Base-by-base conservation (phyloP, 805 yeast species). In the Saccharomycopsis fermentans region DNA sequence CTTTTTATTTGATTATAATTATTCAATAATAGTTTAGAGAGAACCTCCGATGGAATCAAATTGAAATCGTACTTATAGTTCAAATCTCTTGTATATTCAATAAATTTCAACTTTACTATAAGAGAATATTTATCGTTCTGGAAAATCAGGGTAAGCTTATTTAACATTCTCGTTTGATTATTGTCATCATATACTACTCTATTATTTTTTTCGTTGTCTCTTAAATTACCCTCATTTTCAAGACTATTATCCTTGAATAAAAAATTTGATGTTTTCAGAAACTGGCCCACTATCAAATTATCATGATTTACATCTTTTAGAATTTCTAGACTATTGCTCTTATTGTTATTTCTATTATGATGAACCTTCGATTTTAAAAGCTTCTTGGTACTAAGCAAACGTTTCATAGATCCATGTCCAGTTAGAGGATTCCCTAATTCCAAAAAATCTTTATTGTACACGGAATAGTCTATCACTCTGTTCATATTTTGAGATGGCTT, bases 331-430 rank as follows among this genome's bases (percentile, higher is more conserved):
- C 4, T 39, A 14, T 19, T 52, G 6, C 43, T 26, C 5, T 37
- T 39, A 4, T 17, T 55, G 50, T 26, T 50, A 26, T 48, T 29
- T 16, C 27, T 19, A 29, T 16, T 35, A 37, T 47, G 40, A 11
- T 51, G 27, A 17, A 12, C 27, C 14, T 43, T 43, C 14, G 26
- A 21, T 16, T 43, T 43, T 26, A 43, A 21, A 21, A 43, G 50
- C n/a, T 43, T 43, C 14, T 43, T 43, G 3, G 29, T 29, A 11
- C 53, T 26, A 29, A 59, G n/a, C n/a, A 59, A 12, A 27, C 47
- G n/a, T 29, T 50, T 54, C 24, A 59, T 19, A 17, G 56, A 50
- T 34, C 63, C 63, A 40, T 61, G 55, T 11, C 63, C 63, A 16
- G 59, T 59, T 8, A 61, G 35, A 11, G 63, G 63, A 12, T 29